These are phyloP conservation scores for Euphorbia schlechtendalii DNA, from an alignment of 441 rosid genomes.

Conservation along the genomic window DNA sequence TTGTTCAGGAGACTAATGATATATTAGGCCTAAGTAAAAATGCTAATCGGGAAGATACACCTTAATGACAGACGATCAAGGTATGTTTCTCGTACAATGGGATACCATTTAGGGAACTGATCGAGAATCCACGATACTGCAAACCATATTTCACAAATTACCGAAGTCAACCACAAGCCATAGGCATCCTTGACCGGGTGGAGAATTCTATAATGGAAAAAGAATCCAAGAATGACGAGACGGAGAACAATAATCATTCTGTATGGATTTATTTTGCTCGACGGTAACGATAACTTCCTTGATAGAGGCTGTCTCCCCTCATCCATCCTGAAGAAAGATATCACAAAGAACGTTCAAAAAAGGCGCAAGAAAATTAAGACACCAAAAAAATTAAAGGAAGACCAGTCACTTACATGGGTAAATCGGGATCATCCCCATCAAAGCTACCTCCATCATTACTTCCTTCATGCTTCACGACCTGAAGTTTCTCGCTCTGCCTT, in stretches of 20 bases:
- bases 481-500: slow-evolving; percentile 79
- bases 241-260: slow-evolving; percentile 72
- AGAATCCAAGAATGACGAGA: slow-evolving; percentile 72
- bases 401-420: slow-evolving; percentile 57
- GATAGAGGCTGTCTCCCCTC: slow-evolving; percentile 98
- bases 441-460: slow-evolving; percentile 37
- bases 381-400: neutral
- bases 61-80: slow-evolving; percentile 92
- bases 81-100: slow-evolving; percentile 84
- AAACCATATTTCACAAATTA: slow-evolving; percentile 98
- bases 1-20: too few relatives aligned
- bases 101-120: slow-evolving; percentile 96
- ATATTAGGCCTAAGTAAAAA: too few relatives aligned
- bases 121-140: slow-evolving; percentile 97
- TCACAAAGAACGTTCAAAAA: neutral
- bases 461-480: slow-evolving; percentile 72
- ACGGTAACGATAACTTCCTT: slow-evolving; percentile 79
- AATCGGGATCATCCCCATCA: slow-evolving; percentile 69
- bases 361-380: neutral
- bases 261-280: slow-evolving; percentile 94
- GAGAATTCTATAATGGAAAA: slow-evolving; percentile 86
- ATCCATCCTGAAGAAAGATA: slow-evolving; percentile 65
- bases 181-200: slow-evolving; percentile 88
- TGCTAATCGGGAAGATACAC: slow-evolving; percentile 21
- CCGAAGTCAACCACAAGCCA: slow-evolving; percentile 87